Percentiles rank a stretch among this genome's conserved stretches.
phyloP scores from a whole-genome alignment of 257 asterid genomes.

The Echites panduratus region DNA sequence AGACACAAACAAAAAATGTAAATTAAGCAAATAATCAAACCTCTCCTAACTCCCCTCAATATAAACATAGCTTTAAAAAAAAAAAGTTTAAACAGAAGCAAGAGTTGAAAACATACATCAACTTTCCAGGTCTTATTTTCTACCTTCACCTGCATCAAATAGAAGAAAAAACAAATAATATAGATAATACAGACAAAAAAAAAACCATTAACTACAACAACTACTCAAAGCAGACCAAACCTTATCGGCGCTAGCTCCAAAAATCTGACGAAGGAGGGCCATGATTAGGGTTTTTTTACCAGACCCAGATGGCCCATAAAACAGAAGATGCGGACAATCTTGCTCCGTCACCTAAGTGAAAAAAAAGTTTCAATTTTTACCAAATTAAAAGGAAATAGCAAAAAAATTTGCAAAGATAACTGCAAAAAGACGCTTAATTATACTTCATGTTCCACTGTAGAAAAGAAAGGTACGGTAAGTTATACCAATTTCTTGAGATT shows the following conservation, averaged over 20 bases:
- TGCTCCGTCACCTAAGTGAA: conserved; percentile 66
- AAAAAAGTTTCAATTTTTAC: not conserved
- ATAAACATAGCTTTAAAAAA: too few species aligned
- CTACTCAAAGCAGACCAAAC: conserved; percentile 23
- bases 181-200: conserved; percentile 14
- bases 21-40: not conserved
- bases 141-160: conserved; percentile 70
- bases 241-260: conserved; percentile 93
- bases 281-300: conserved; percentile 96
- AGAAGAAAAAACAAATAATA: conserved; percentile 11
- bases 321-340: conserved; percentile 93
- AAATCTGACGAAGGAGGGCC: conserved; percentile 92
- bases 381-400: not conserved
- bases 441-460: not conserved
- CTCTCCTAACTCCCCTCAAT: not conserved
- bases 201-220: not conserved
- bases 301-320: conserved; percentile 93
- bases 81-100: not conserved
- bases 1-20: too few species aligned
- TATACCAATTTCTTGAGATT: conserved; percentile 85
- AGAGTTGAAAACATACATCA: conserved; percentile 57
- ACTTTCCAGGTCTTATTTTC: conserved; percentile 93
- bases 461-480: not conserved
- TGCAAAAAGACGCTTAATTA: not conserved
- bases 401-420: conserved; percentile 1